Evolutionary conservation across 2,329 filamentous ascomycete species (phyloP).

Genomic region (Colletotrichum sidae): DNA sequence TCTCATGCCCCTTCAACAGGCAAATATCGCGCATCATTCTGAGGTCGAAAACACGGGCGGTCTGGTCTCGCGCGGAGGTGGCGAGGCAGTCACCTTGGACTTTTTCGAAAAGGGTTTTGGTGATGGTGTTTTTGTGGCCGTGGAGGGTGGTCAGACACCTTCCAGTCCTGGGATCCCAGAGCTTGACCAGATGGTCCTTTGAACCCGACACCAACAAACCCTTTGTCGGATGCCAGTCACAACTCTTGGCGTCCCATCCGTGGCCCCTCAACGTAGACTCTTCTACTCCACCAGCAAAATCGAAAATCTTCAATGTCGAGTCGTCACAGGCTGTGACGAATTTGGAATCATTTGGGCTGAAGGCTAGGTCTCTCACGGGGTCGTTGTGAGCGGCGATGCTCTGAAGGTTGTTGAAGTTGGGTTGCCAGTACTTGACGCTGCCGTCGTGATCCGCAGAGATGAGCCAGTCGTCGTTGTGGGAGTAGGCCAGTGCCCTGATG

Average conservation of each 20-base stretch:
- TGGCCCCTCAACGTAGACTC: slow-evolving; percentile 91
- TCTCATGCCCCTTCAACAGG: slow-evolving; percentile 92
- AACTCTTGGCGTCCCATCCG: slow-evolving; percentile 96
- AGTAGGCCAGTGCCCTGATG: slow-evolving; percentile 86
- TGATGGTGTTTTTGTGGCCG: slow-evolving; percentile 97
- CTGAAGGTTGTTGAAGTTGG: slow-evolving; percentile 99
- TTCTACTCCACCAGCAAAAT: slow-evolving; percentile 88
- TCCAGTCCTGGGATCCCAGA: slow-evolving; percentile 96
- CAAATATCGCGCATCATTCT: slow-evolving; percentile 99
- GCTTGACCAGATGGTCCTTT: slow-evolving; percentile 96
- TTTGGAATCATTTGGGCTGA: slow-evolving; percentile 93
- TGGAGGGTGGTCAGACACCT: slow-evolving; percentile 93
- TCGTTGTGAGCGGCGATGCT: slow-evolving; percentile 92
- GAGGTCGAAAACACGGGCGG: slow-evolving; percentile 91
- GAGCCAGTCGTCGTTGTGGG: slow-evolving; percentile 96
- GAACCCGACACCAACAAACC: slow-evolving; percentile 94
- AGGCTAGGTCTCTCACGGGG: slow-evolving; percentile 90
- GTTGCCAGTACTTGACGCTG: slow-evolving; percentile 97
- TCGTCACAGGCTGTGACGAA: slow-evolving; percentile 98
- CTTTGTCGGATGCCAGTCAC: slow-evolving; percentile 97
- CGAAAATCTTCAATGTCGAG: slow-evolving; percentile 92
- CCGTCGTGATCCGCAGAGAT: slow-evolving; percentile 96
- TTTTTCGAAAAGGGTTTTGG: slow-evolving; percentile 90
- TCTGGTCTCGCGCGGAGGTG: slow-evolving; percentile 93
- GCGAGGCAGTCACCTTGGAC: slow-evolving; percentile 87